A percentile compares a stretch with the other conserved stretches of the same genome.
phyloP scores from a whole-genome alignment of 2,329 filamentous ascomycete genomes.

The Botryotinia globosa region DNA sequence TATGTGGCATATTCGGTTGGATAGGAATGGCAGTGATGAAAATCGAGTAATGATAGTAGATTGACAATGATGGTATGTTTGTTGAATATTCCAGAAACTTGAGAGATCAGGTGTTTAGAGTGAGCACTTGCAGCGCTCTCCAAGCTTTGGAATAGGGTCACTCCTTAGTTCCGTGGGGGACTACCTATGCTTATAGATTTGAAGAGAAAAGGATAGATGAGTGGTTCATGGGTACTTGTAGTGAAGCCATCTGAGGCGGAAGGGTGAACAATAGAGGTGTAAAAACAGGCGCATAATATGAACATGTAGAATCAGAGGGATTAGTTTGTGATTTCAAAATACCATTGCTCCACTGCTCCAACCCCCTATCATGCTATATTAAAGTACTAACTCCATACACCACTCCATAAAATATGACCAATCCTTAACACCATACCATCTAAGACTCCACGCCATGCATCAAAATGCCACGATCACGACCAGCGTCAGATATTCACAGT shows the following conservation, averaged over 20 bases:
- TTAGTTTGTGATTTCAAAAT: not conserved
- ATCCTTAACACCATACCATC: conserved; percentile 1
- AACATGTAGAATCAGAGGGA: not conserved
- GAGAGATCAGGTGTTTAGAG: not conserved
- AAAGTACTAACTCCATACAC: not conserved
- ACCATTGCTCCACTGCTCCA: conserved; percentile 1
- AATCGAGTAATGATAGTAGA: not conserved
- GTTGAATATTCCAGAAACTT: not conserved
- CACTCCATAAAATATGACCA: not conserved
- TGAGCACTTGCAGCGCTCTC: not conserved
- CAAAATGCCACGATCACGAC: conserved; percentile 1
- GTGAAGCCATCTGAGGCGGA: not conserved
- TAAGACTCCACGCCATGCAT: not conserved
- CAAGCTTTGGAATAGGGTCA: not conserved
- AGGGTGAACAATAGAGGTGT: not conserved
- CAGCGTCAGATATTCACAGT: not conserved
- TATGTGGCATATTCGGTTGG: not conserved
- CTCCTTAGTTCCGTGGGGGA: accelerated
- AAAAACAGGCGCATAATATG: not conserved
- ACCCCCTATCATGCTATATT: not conserved
- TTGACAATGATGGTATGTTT: not conserved
- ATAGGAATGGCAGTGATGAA: not conserved
- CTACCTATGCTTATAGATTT: not conserved
- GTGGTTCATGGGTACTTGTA: not conserved
- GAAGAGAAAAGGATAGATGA: not conserved